These are phyloP conservation scores for Daldinia bambusicola DNA, from an alignment of 495 filamentous ascomycete genomes.

Conservation along the genomic window DNA sequence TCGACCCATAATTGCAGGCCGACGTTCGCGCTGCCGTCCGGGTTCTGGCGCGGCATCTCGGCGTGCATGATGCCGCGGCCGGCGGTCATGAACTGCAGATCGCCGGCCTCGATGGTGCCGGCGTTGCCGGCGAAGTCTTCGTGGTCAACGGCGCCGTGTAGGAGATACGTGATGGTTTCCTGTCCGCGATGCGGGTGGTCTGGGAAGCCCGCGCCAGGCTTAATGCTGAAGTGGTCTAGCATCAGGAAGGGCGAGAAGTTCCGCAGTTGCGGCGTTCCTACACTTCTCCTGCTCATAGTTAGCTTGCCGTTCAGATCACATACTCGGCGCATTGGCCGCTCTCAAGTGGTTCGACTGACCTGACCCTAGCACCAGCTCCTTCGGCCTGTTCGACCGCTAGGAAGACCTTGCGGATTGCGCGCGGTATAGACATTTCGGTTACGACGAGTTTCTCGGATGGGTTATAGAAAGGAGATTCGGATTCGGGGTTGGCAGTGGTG, in stretches of 20 bases:
- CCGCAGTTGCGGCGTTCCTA: slow-evolving; percentile 83
- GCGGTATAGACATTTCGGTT: slow-evolving; percentile 71
- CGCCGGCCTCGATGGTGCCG: slow-evolving; percentile 85
- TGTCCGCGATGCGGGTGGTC: slow-evolving; percentile 67
- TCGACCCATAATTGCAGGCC: slow-evolving; percentile 97
- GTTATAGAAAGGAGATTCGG: slow-evolving; percentile 43
- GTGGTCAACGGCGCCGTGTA: slow-evolving; percentile 87
- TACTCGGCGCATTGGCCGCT: neutral
- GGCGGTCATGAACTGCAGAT: slow-evolving; percentile 98
- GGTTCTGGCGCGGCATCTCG: slow-evolving; percentile 89
- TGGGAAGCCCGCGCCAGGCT: slow-evolving; percentile 85
- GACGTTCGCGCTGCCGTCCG: slow-evolving; percentile 80
- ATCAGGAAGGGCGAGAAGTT: slow-evolving; percentile 96
- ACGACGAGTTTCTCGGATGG: slow-evolving; percentile 42
- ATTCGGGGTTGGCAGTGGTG: slow-evolving; percentile 25
- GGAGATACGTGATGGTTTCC: slow-evolving; percentile 81
- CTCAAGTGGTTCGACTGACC: neutral
- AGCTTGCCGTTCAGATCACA: neutral
- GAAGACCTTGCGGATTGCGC: slow-evolving; percentile 82
- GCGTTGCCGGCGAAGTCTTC: slow-evolving; percentile 94
- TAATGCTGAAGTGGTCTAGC: slow-evolving; percentile 92
- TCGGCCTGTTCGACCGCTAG: slow-evolving; percentile 80
- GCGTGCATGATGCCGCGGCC: slow-evolving; percentile 94
- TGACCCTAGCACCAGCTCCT: slow-evolving; percentile 11
- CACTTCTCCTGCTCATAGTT: slow-evolving; percentile 69